phyloP scores from a whole-genome alignment of 2,329 filamentous ascomycete species.

The Scedosporium aurantiacum region DNA sequence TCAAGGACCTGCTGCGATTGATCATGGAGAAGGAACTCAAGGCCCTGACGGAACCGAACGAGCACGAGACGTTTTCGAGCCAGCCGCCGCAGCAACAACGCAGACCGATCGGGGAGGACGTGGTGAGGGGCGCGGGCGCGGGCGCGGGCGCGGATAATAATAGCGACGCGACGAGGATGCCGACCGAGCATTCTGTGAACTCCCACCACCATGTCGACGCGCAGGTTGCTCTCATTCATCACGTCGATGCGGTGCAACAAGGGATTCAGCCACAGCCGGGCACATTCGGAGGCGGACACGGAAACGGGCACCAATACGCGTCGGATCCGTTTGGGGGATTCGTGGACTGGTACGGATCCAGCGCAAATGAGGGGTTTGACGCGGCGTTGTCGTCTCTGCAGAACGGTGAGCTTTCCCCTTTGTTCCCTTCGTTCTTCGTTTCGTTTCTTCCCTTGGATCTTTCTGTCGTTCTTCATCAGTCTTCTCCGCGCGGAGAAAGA shows the following conservation, averaged over 20 bases:
- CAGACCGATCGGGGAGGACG: no score
- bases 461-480: background rate
- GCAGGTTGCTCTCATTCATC: no score
- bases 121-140: no score
- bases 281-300: background rate
- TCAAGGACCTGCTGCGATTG: background rate
- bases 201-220: no score
- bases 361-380: background rate
- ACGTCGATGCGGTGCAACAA: no score
- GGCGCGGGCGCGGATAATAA: no score
- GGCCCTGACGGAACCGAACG: background rate
- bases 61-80: background rate
- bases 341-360: background rate
- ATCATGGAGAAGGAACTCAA: conserved; percentile 1
- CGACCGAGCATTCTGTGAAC: no score
- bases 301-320: background rate
- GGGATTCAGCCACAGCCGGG: background rate
- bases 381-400: background rate
- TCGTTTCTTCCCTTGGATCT: background rate
- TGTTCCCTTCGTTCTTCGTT: background rate
- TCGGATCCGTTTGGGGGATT: background rate
- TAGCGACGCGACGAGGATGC: no score
- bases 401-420: background rate
- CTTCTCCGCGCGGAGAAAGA: no score
- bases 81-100: no score